Conservation (phyloP, 2,329 filamentous ascomycete genomes). For the Alternaria consortialis region DNA sequence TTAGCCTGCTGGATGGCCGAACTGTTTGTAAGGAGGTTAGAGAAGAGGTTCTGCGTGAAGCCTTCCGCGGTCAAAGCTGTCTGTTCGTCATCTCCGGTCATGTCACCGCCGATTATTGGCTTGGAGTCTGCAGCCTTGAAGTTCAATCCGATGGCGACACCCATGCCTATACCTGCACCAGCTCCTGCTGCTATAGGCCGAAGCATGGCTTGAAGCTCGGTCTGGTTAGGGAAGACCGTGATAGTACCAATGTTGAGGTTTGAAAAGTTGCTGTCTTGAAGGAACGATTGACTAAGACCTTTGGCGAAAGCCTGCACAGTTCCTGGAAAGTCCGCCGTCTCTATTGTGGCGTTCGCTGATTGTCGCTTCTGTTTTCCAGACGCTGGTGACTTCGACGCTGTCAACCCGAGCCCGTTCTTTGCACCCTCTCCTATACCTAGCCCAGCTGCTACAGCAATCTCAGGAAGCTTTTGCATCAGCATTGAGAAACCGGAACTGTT, state of each 20-base stretch:
- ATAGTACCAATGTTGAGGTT: constrained; percentile 13
- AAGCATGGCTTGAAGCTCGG: constrained; percentile 26
- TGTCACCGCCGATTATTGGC: constrained; percentile 15
- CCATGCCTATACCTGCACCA: constrained; percentile 41
- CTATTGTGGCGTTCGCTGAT: constrained; percentile 6
- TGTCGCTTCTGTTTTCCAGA: constrained; percentile 20
- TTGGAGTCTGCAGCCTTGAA: constrained; percentile 18
- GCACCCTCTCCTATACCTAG: constrained; percentile 40
- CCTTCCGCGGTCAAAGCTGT: constrained; percentile 28
- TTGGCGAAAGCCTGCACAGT: constrained; percentile 33
- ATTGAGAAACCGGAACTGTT: constrained; percentile 5
- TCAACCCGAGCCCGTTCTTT: constrained; percentile 32
- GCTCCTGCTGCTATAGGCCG: constrained; percentile 37
- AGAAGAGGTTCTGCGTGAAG: constrained; percentile 33
- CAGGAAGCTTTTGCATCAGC: constrained; percentile 31
- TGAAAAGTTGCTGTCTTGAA: constrained; percentile 30
- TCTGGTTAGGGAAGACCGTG: constrained; percentile 8
- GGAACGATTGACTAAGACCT: constrained; percentile 39
- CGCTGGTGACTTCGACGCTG: background rate
- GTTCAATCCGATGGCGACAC: constrained; percentile 33
- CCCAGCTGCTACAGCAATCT: constrained; percentile 39
- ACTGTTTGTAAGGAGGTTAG: constrained; percentile 37
- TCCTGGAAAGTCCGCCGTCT: constrained; percentile 24
- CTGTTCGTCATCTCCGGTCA: constrained; percentile 19
- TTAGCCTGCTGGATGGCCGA: constrained; percentile 21